Evolutionary conservation across 2,329 filamentous ascomycete genomes (phyloP), one percentile per base, ranked within the genome.

Genomic region (Blumeriella jaapii): DNA sequence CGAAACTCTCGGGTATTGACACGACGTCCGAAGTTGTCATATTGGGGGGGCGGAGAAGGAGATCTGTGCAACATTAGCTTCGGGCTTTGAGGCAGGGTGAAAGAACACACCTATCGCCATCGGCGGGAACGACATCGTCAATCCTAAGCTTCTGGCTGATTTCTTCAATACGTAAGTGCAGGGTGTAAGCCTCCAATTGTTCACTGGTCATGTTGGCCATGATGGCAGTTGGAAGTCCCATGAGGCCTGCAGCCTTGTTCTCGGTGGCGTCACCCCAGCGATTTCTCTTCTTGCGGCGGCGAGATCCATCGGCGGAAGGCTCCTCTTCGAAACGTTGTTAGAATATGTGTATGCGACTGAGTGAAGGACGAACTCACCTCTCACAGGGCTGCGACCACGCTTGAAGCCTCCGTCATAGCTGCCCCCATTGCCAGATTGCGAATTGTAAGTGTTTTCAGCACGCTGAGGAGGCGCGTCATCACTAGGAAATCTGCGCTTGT

Each of bases 91-190:
- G 26, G 18, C 18, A 13, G 18, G 10, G 36, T 15, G 34, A 29
- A 4, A 19, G 38, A 37, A 65, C 80, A 51, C 69, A 94, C 89
- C 91, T 78, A 58, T 96, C 89, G 51, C 86, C 87, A 63, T 96
- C 91, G 51, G 84, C 85, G 40, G 91, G 91, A 44, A 98, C 91
- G 36, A 98, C 91, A 69, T 98, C 91, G 65, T 96, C 93, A 61
- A 98, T 98, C 56, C 89, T 82, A 50, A 98, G 76, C 72, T 98
- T 98, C 66, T 98, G 89, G 58, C 86, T 96, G 55, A 98, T 98
- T 63, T 98, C 91, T 61, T 98, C 89, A 56, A 98, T 96, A 55
- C 91, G 85, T 55, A 98, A 67, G 63, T 98, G 89, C 49, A 96
- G 68, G 14, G 87, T 91, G 59, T 98, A 98, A 13, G 91, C 91